phyloP scores from a whole-genome alignment of 768 basidiomycete species.

The Boletales sp. region DNA sequence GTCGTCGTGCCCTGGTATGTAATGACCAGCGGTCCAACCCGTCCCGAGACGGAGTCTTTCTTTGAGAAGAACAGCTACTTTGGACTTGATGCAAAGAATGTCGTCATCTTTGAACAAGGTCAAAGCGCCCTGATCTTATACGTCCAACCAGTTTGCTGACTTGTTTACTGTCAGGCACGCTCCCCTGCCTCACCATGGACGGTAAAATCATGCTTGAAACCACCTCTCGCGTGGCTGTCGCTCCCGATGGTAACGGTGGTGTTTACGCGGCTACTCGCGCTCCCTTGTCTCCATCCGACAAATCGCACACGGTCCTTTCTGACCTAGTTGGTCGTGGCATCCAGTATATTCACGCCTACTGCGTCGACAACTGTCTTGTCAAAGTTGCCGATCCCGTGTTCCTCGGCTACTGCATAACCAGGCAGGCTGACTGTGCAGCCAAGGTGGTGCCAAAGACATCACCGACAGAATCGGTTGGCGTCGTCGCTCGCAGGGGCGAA shows the following conservation, averaged over 20 bases:
- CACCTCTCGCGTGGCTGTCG: constrained; percentile 79
- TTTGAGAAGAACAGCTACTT: constrained; percentile 78
- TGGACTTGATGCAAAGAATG: constrained; percentile 73
- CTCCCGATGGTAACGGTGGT: constrained; percentile 97
- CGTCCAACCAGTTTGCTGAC: not conserved
- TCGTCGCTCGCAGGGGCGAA: constrained; percentile 80
- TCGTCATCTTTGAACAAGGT: constrained; percentile 98
- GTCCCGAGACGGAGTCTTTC: constrained; percentile 80
- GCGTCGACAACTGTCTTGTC: constrained; percentile 99
- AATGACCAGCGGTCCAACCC: constrained; percentile 98
- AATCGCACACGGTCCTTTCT: constrained; percentile 71
- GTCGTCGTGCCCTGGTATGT: constrained; percentile 94
- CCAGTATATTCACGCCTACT: constrained; percentile 90
- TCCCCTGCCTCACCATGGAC: constrained; percentile 92
- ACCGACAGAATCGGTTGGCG: constrained; percentile 91
- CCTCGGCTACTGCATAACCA: constrained; percentile 89
- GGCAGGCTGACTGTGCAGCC: constrained; percentile 86
- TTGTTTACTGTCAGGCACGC: constrained; percentile 60
- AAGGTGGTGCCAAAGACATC: constrained; percentile 92
- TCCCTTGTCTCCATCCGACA: constrained; percentile 59
- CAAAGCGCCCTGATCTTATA: constrained; percentile 15
- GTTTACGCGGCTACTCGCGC: constrained; percentile 90
- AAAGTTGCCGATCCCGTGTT: constrained; percentile 96
- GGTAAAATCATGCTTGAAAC: constrained; percentile 90
- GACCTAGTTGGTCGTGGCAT: constrained; percentile 76